These are phyloP conservation scores for Colletotrichum zoysiae DNA, from an alignment of 2,329 filamentous ascomycete species.

Conservation along the genomic window DNA sequence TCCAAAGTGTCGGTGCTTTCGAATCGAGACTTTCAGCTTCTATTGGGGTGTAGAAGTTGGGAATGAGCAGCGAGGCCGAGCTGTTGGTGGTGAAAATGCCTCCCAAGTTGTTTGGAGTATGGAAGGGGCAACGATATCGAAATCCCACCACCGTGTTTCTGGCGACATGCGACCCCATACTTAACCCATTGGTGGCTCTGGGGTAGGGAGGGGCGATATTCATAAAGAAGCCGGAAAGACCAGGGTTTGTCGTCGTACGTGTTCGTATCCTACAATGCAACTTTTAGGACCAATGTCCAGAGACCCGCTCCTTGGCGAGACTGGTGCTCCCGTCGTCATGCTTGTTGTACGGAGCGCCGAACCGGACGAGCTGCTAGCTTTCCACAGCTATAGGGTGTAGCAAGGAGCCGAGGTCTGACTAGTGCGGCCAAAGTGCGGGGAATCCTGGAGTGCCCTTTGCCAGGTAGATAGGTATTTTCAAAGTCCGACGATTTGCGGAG, in stretches of 20 bases:
- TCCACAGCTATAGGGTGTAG: neutral
- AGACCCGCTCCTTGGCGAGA: conserved; percentile 5
- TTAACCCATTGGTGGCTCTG: neutral
- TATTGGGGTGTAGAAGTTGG: neutral
- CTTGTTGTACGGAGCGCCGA: neutral
- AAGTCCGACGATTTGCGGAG: neutral
- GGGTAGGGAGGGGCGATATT: neutral
- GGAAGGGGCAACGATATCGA: neutral
- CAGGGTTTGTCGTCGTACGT: conserved; percentile 7
- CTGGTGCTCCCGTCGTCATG: neutral
- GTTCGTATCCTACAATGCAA: neutral
- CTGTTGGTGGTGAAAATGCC: neutral
- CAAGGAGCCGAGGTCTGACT: conserved; percentile 35
- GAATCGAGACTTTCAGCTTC: neutral
- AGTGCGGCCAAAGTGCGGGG: conserved; percentile 35
- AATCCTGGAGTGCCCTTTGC: conserved; percentile 21
- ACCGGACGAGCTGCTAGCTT: conserved; percentile 7
- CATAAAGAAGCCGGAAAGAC: neutral
- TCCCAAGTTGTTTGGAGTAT: neutral
- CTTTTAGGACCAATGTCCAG: neutral
- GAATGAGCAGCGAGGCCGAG: neutral
- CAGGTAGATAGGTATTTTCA: neutral
- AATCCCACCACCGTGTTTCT: neutral
- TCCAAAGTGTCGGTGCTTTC: neutral
- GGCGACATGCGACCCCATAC: neutral